phyloP scores from a whole-genome alignment of 768 basidiomycete species.

The Boletus rubropictus region DNA sequence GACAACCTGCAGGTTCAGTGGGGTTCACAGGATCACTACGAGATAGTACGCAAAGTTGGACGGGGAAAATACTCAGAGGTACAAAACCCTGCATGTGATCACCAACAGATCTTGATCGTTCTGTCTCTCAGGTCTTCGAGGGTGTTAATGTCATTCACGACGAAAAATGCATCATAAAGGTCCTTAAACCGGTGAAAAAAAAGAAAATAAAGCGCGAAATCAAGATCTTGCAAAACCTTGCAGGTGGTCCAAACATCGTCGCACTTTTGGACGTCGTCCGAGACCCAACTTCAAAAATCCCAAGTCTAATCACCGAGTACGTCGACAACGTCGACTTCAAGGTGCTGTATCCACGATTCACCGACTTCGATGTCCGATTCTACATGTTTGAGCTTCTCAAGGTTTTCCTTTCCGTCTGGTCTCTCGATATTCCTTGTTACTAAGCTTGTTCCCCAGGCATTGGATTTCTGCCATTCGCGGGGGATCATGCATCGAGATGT shows the following conservation, averaged over 20 bases:
- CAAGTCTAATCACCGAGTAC: conserved; percentile 94
- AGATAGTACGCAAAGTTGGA: conserved; percentile 95
- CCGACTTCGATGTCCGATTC: conserved; percentile 91
- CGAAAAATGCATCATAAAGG: conserved; percentile 97
- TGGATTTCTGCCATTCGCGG: conserved; percentile 97
- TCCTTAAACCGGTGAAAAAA: conserved; percentile 98
- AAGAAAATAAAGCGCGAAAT: conserved; percentile 99
- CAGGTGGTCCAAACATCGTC: conserved; percentile 93
- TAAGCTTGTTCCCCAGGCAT: conserved; percentile 46
- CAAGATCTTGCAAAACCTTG: conserved; percentile 94
- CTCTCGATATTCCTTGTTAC: neutral
- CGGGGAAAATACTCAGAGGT: conserved; percentile 95
- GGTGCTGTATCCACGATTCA: conserved; percentile 89
- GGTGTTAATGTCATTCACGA: conserved; percentile 87
- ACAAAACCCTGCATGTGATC: conserved; percentile 16
- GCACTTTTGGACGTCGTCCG: conserved; percentile 92
- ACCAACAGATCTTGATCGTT: conserved; percentile 11
- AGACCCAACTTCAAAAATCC: conserved; percentile 94
- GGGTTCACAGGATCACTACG: conserved; percentile 96
- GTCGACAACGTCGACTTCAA: conserved; percentile 99
- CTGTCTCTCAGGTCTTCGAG: conserved; percentile 68
- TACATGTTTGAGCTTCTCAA: conserved; percentile 97
- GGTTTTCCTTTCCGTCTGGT: conserved; percentile 35
- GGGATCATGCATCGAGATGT: conserved; percentile 99
- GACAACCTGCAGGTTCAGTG: conserved; percentile 97